Evolutionary conservation across 2,329 filamentous ascomycete species (phyloP), one percentile per base, ranked within the genome.

Genomic region (Penicillium digitatum): DNA sequence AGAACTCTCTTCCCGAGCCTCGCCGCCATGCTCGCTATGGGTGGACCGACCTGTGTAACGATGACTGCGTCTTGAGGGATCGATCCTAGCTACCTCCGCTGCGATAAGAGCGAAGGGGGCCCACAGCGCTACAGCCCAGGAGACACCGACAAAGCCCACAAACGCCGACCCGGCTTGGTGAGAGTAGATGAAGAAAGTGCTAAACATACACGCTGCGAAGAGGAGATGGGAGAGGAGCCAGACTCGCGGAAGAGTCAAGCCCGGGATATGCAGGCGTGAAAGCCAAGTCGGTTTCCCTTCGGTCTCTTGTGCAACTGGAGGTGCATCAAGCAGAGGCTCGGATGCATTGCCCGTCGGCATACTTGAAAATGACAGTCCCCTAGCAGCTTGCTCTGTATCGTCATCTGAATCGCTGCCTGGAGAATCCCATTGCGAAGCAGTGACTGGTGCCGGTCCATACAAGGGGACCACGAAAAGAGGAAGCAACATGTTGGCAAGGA

Each of bases 21-120:
- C 45, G 7, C 18, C 38, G 31, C 5, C 48, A 49, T 12, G 34
- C 14, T 26, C 53, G 24, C 22, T 43, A 12, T 57, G 38, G 7
- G 27, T 39, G 8, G 34, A 34, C 29, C 59, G 61, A 29, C 58
- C 40, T n/a, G 60, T 60, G 22, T 73, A 74, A 22, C 78, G 74
- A 26, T 76, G 72, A 12, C 79, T 76, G 22, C 84, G 80, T 48
- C 81, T 78, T 45, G 86, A 81, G 26, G 87, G 85, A 68, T 96
- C 89, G 6, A 90, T 86, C 57, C 87, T 88, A 57, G 88, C 89
- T 59, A 97, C 92, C 72, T 97, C 93, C 5, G 90, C 90, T 43
- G 90, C 91, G 69, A 97, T 96, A 64, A 97, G 88, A 37, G 93
- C 92, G 77, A 93, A 97, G 0, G 93, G 93, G 0, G 92, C 93